These are phyloP conservation scores for Trametopsis cervina DNA, from an alignment of 768 basidiomycete genomes.

Conservation along the genomic window DNA sequence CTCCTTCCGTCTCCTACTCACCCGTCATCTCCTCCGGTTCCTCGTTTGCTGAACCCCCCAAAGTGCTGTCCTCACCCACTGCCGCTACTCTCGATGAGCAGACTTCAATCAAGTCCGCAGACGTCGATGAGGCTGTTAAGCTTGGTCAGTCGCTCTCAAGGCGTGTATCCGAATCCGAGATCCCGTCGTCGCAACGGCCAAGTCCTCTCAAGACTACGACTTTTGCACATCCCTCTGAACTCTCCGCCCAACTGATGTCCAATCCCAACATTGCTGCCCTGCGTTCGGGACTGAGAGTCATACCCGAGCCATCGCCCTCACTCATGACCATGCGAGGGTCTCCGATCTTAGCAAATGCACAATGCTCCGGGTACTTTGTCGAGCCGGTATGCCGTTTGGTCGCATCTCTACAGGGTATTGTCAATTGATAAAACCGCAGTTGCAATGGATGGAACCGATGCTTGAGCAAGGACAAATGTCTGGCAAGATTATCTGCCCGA, in stretches of 20 bases:
- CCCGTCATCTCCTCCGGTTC: conserved; percentile 39
- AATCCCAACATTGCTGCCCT: conserved; percentile 45
- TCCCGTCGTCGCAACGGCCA: background rate
- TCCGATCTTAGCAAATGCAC: conserved; percentile 68
- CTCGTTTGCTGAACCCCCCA: conserved; percentile 33
- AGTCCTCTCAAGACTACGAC: background rate
- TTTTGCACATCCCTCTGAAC: conserved; percentile 27
- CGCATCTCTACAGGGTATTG: background rate
- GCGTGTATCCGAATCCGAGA: conserved; percentile 47
- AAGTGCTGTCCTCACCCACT: background rate
- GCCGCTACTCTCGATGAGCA: conserved; percentile 5
- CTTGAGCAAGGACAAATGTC: conserved; percentile 68
- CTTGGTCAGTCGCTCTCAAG: conserved; percentile 31
- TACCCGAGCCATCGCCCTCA: conserved; percentile 19
- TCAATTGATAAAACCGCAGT: conserved; percentile 28
- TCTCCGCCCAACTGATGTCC: conserved; percentile 38
- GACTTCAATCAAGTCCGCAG: background rate
- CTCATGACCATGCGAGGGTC: conserved; percentile 33
- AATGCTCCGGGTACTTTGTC: conserved; percentile 95
- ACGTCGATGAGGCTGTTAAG: conserved; percentile 17
- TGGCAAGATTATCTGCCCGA: conserved; percentile 91
- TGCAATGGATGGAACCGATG: conserved; percentile 94
- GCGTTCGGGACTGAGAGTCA: conserved; percentile 23
- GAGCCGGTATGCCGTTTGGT: conserved; percentile 67
- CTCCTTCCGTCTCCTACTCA: conserved; percentile 32